Conservation (phyloP, 176 grass and related monocot genomes). For the Oryza glumipatula region DNA sequence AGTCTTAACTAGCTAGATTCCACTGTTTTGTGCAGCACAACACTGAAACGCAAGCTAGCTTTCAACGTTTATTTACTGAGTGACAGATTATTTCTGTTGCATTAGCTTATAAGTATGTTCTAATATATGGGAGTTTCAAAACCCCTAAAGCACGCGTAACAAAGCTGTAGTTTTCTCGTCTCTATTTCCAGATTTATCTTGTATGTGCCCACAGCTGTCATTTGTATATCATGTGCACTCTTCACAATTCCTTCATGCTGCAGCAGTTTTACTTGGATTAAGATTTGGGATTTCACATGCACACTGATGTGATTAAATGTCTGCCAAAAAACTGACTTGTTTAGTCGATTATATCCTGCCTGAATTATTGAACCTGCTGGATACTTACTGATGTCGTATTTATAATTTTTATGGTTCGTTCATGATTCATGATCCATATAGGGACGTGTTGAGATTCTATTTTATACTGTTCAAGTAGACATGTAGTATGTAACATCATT, state of each 20-base stretch:
- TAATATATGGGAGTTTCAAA: background rate
- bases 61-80: background rate
- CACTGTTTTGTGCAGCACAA: too few species aligned
- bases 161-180: background rate
- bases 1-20: background rate
- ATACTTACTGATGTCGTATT: background rate
- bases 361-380: background rate
- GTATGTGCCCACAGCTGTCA: background rate
- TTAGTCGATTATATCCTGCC: background rate
- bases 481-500: background rate
- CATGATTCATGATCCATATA: background rate
- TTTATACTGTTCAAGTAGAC: background rate
- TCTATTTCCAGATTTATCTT: conserved; percentile 9
- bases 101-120: background rate
- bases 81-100: background rate
- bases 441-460: background rate
- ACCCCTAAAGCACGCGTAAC: background rate
- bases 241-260: background rate
- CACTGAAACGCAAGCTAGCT: background rate
- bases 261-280: background rate
- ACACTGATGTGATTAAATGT: background rate
- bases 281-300: background rate
- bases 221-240: background rate
- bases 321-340: background rate
- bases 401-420: background rate